A percentile compares a stretch with the other conserved stretches of the same genome.
Conservation (phyloP, 2,329 filamentous ascomycete genomes). For the Neofusicoccum sp. region DNA sequence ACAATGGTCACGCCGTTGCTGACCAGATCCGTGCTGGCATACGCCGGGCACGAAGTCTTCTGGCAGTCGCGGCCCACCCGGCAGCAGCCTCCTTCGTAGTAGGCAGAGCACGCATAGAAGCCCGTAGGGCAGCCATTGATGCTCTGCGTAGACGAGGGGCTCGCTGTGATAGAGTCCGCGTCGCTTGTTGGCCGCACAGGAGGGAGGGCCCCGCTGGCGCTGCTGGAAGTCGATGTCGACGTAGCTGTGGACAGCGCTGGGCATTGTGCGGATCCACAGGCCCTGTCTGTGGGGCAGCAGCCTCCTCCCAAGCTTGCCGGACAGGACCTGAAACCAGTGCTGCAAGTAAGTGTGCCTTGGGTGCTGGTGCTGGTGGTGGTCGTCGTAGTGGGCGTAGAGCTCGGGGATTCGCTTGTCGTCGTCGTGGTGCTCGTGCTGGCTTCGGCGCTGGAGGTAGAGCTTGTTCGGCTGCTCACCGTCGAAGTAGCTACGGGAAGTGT, state of each 20-base stretch:
- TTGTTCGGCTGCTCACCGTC: conserved; percentile 4
- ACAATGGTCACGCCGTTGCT: conserved; percentile 69
- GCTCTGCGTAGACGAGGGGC: conserved; percentile 34
- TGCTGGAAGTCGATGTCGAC: conserved; percentile 34
- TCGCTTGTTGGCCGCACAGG: conserved; percentile 39
- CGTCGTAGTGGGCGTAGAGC: conserved; percentile 21
- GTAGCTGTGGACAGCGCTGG: conserved; percentile 30
- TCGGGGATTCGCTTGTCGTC: conserved; percentile 9
- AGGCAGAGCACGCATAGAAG: conserved; percentile 86
- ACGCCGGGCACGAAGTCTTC: conserved; percentile 70
- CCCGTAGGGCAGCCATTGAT: conserved; percentile 70
- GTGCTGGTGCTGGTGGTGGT: conserved; percentile 32
- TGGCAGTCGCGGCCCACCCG: conserved; percentile 82
- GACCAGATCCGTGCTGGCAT: conserved; percentile 58
- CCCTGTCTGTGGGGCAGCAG: conserved; percentile 48
- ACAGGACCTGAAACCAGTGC: conserved; percentile 46
- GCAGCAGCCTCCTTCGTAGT: conserved; percentile 81
- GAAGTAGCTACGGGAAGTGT: conserved; percentile 24
- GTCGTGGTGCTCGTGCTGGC: conserved; percentile 20
- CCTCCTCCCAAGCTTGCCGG: conserved; percentile 48
- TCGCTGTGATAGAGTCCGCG: conserved; percentile 40
- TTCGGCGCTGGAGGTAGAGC: conserved; percentile 22
- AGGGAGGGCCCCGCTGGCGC: conserved; percentile 40
- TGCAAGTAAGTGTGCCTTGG: conserved; percentile 33
- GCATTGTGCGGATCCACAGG: conserved; percentile 43